phyloP scores from a whole-genome alignment of 192 early-diverging fungal genomes.

The Umbelopsis sp. region DNA sequence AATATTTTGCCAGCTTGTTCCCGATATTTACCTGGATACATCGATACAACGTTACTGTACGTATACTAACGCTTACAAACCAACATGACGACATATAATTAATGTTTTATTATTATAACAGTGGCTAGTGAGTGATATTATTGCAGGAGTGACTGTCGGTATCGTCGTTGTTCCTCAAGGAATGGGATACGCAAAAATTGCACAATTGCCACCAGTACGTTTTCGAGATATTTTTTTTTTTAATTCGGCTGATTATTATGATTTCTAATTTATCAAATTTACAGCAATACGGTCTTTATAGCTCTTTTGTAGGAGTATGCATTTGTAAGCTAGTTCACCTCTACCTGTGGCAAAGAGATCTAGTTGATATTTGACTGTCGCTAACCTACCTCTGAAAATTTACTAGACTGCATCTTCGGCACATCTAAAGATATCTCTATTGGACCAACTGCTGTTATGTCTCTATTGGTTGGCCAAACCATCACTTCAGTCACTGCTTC shows the following conservation, averaged over 20 bases:
- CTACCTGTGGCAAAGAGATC: background rate
- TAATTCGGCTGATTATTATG: background rate
- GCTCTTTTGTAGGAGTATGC: constrained; percentile 64
- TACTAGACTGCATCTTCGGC: constrained; percentile 58
- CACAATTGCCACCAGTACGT: constrained; percentile 49
- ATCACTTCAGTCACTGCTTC: constrained; percentile 35
- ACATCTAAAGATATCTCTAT: constrained; percentile 73
- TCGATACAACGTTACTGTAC: constrained; percentile 34
- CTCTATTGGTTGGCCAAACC: constrained; percentile 74
- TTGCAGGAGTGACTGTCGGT: constrained; percentile 80
- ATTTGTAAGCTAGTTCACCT: constrained; percentile 32
- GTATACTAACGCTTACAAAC: background rate
- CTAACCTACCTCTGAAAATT: background rate
- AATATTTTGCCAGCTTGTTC: constrained; percentile 22
- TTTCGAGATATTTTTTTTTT: background rate
- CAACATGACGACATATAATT: background rate
- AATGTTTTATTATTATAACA: constrained; percentile 27
- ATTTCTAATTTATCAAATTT: background rate
- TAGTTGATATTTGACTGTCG: background rate
- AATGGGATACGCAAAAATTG: constrained; percentile 73
- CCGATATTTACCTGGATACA: constrained; percentile 34
- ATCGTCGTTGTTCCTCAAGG: constrained; percentile 74
- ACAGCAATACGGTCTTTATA: constrained; percentile 68
- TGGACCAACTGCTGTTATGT: constrained; percentile 81
- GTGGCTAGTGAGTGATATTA: constrained; percentile 48